Base-by-base conservation (phyloP, 2,329 filamentous ascomycete species). In the Mollisiaceae sp. region DNA sequence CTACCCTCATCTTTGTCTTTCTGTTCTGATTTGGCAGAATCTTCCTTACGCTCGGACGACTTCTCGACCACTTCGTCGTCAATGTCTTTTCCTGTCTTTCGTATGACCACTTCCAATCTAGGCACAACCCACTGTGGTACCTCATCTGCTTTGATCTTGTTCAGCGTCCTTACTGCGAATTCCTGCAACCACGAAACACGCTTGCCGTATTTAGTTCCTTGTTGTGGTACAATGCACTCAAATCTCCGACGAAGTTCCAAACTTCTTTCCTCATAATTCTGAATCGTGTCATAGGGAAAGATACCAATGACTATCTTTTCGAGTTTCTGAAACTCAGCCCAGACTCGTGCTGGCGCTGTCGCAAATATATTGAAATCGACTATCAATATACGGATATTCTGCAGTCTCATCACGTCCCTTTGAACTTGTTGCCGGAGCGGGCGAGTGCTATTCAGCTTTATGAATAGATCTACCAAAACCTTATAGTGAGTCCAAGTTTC, bases 181-280 rank as follows among this genome's bases (percentile, higher is more conserved):
- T 12, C 11, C 22, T n/a, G 12, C 9, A 62, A 27, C 59, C 59
- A 62, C 14, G 35, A 41, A 14, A 38, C 59, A n/a, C 50, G 27
- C 24, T 56, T 62, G n/a, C 47, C 50, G 15, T 20, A 62, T 32
- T 27, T 41, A 2, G 59, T 27, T 8, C 59, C 59, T 55, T n/a
- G 39, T 18, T 55, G 45, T 32, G 27, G 27, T 6, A 32, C 27
- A 32, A 32, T 32, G 27, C 27, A 32, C 27, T 32, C 27, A 32
- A 32, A 32, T 32, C 27, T 32, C 27, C 27, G 27, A 32, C 27
- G 27, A 32, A 32, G 27, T 32, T 32, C 27, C 27, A 32, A 6
- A 32, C 27, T 32, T 32, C 27, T 32, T 32, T 32, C 27, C 27
- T 32, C 27, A 6, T 32, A 32, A 32, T 32, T 32, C 27, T 32